Evolutionary conservation across 345 rosid genomes (phyloP), one percentile per base, ranked within the genome.

Genomic region (Euphorbia tirucalli): DNA sequence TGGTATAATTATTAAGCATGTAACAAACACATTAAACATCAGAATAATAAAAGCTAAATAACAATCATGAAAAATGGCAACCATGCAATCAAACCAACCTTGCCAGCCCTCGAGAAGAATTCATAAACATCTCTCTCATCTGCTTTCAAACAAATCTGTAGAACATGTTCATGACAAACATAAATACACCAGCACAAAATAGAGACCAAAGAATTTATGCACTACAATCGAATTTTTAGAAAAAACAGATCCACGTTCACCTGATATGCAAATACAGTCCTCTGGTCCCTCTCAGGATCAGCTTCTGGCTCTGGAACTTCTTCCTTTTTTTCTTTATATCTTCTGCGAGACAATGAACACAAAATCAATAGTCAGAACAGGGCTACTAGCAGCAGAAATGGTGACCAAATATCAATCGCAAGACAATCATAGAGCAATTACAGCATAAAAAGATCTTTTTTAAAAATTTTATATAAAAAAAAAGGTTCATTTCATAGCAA

Each of bases 181-280:
- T 46, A 77, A 54, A 66, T 55, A 19, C 35, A 59, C 25, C 41
- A 49, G 21, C 65, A 58, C n/a, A 3, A 1, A 49, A 32, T 22
- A 50, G 44, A 73, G 75, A n/a, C 8, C 32, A 70, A 31, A 46
- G 28, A 39, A 46, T 52, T 55, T 0, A 21, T 48, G 46, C 35
- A 14, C 75, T 31, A 55, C 5, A 28, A 59, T 46, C 56, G 0
- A 70, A 71, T 14, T 14, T 43, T 24, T 37, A 55, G 8, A 18
- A 16, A 55, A 74, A 66, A 57, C 28, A 24, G 31, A 71, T 63
- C 35, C 19, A 1, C 13, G 58, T 1, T 77, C 68, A 95, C 99
- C 94, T 95, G 99, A 86, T 92, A 95, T 25, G 97, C 97, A 85
- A 95, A 92, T 32, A 95, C 99, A 41, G 99, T 95, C 81, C 99